Percentiles rank a stretch among this genome's conserved stretches.
Evolutionary conservation across 2,329 filamentous ascomycete genomes (phyloP).

Genomic region (Ophidiomyces ophidiicola): DNA sequence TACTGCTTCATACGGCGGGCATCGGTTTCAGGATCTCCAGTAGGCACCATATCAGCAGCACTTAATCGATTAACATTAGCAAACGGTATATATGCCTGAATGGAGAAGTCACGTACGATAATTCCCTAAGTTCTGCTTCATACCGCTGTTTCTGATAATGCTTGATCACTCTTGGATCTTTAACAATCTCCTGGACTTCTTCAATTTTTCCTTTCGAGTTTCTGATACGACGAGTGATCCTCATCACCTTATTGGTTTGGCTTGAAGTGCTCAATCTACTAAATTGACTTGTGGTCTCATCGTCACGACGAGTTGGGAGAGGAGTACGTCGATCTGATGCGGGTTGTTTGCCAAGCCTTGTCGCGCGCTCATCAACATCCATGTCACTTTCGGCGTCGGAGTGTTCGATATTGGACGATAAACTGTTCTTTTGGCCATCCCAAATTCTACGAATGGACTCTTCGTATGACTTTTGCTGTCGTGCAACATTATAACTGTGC

Average conservation of each 20-base stretch:
- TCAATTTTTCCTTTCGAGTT: constrained; percentile 54
- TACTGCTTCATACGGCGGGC: constrained; percentile 49
- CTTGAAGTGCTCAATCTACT: constrained; percentile 58
- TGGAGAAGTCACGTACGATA: constrained; percentile 47
- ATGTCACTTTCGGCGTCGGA: constrained; percentile 61
- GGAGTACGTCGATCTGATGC: constrained; percentile 52
- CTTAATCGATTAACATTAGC: constrained; percentile 18
- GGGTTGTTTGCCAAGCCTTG: constrained; percentile 42
- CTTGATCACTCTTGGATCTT: constrained; percentile 74
- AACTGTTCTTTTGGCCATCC: constrained; percentile 69
- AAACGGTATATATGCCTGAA: neutral
- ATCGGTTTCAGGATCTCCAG: constrained; percentile 55
- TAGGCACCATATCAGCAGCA: constrained; percentile 52
- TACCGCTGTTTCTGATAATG: constrained; percentile 73
- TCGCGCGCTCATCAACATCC: constrained; percentile 40
- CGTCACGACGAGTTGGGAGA: constrained; percentile 41
- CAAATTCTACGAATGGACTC: constrained; percentile 85
- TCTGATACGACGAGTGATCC: constrained; percentile 58
- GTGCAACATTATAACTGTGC: constrained; percentile 94
- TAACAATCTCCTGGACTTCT: constrained; percentile 49
- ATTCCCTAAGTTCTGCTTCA: constrained; percentile 56
- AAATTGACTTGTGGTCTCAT: constrained; percentile 72
- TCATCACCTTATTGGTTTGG: constrained; percentile 55
- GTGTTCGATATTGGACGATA: constrained; percentile 61
- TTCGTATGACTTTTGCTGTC: constrained; percentile 84